phyloP scores from a whole-genome alignment of 2,329 filamentous ascomycete species.

The Aureobasidium sp. region DNA sequence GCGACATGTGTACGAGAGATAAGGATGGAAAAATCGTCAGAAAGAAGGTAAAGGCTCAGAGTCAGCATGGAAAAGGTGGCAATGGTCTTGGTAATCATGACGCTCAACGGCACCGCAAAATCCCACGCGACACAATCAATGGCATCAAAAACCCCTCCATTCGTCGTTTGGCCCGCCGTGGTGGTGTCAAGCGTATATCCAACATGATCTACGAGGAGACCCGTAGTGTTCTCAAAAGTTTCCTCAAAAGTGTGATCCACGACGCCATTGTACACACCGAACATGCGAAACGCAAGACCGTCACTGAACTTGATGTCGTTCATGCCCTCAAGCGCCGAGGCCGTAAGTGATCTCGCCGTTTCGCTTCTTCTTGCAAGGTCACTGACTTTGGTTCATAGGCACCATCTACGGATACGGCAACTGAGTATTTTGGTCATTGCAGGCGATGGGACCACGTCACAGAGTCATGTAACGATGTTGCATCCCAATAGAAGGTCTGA shows the following conservation, averaged over 20 bases:
- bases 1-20: too few species aligned
- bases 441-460: too few species aligned
- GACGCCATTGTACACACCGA: neutral
- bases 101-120: neutral
- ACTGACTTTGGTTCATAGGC: neutral
- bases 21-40: too few species aligned
- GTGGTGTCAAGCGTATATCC: conserved; percentile 31
- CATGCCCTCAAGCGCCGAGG: neutral
- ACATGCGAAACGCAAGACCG: neutral
- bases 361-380: neutral
- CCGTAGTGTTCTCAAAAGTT: conserved; percentile 33
- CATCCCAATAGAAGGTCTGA: too few species aligned
- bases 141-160: neutral
- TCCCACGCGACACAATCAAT: neutral
- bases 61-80: too few species aligned
- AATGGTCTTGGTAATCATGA: too few species aligned
- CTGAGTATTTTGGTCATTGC: too few species aligned
- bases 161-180: conserved; percentile 48
- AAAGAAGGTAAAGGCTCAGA: too few species aligned
- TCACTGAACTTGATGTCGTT: neutral
- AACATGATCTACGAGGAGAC: conserved; percentile 79
- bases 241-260: neutral
- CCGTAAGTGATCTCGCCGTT: neutral
- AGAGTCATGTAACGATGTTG: too few species aligned
- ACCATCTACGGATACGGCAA: neutral